phyloP scores from a whole-genome alignment of 163 green algal species.

The Dunaliella salina region DNA sequence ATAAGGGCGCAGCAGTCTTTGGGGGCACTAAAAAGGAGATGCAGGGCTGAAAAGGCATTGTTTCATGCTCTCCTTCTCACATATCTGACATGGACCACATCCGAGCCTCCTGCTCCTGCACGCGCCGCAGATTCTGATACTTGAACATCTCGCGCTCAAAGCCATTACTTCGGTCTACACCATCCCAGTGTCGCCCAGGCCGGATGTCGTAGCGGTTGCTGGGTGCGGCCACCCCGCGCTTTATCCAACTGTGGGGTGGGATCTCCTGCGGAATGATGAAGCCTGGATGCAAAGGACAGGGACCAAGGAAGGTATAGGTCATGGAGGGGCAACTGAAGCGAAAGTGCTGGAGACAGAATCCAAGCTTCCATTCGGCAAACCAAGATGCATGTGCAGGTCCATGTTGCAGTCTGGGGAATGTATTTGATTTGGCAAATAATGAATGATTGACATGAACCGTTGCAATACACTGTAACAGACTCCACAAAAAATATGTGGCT shows the following conservation, averaged over 20 bases:
- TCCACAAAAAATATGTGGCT: no score
- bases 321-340: neutral
- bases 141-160: conserved; percentile 81
- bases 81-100: conserved; percentile 50
- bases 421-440: no score
- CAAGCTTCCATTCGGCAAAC: no score
- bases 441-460: no score
- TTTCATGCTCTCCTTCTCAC: conserved; percentile 1
- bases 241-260: conserved; percentile 85
- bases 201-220: conserved; percentile 85
- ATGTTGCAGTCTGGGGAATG: no score
- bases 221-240: conserved; percentile 63
- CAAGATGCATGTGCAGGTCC: no score
- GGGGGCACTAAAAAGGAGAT: neutral
- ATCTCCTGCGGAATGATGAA: conserved; percentile 86
- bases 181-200: conserved; percentile 92
- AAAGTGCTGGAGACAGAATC: neutral
- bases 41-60: no score
- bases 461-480: no score
- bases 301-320: no score
- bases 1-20: neutral
- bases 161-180: conserved; percentile 86
- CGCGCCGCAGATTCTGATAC: conserved; percentile 42
- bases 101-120: conserved; percentile 52
- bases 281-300: conserved; percentile 37